Evolutionary conservation across 2,329 filamentous ascomycete species (phyloP), one percentile per base, ranked within the genome.

Genomic region (Graphium sp.): DNA sequence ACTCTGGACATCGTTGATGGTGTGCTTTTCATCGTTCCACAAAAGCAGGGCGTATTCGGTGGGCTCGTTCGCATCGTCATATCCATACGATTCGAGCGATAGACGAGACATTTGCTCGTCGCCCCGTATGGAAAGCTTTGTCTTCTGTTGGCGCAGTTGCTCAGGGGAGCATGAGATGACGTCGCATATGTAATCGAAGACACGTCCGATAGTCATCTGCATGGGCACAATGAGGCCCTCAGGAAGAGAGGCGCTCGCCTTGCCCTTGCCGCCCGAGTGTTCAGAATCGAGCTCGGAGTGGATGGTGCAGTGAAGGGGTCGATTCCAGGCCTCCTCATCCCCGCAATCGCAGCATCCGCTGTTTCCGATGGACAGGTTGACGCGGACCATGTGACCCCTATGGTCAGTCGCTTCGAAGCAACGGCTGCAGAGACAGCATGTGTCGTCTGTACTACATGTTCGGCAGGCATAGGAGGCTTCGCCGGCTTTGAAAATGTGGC

Each of bases 21-120:
- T 98, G 48, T 98, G 89, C 51, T 98, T 98, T 55, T 98, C 89
- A 38, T 98, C 89, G 41, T 98, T 98, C 89, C 89, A 98, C 5
- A 98, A 59, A 11, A 94, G 60, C 24, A 98, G 57, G 5, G 81
- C 78, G 49, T 78, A 98, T 41, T 93, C 82, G 8, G 41, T 41
- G 34, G 52, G 53, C 7, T 42, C 40, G 15, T 53, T 44, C 19
- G 17, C 22, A 11, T 46, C 38, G 7, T 46, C 42, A 9, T 75
- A 64, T 39, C 85, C 89, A 51, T 84, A 85, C 26, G 73, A 74
- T 0, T 44, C 41, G 2, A 77, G 69, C 6, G 68, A 72, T 19
- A 95, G 57, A 13, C 85, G 68, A 11, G 87, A 93, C 34, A 68
- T 63, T 32, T 66, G 62, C 54, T 95, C 89, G 49, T 98, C 89